phyloP scores from a whole-genome alignment of 345 rosid species.

The Moringa oleifera region DNA sequence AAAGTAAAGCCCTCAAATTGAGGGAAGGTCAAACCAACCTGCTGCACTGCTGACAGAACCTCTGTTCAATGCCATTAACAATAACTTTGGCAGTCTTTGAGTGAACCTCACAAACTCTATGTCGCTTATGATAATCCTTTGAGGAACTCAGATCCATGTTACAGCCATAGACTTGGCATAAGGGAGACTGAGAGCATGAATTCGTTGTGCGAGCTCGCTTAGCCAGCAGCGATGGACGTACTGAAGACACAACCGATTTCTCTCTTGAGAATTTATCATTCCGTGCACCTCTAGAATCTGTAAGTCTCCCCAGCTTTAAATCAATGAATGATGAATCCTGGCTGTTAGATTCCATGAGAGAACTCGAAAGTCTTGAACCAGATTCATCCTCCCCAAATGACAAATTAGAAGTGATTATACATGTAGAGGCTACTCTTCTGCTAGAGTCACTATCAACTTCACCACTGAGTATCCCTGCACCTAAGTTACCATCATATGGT shows the following conservation, averaged over 20 bases:
- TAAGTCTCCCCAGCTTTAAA: constrained; percentile 62
- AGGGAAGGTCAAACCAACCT: constrained; percentile 32
- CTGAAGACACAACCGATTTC: constrained; percentile 16
- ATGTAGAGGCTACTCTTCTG: constrained; percentile 19
- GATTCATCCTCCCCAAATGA: constrained; percentile 32
- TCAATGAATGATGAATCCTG: constrained; percentile 52
- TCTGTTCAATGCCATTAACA: constrained; percentile 63
- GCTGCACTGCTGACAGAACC: constrained; percentile 95
- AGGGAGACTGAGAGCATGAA: constrained; percentile 26
- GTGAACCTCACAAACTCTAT: constrained; percentile 78
- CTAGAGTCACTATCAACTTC: constrained; percentile 28
- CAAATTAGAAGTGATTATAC: constrained; percentile 31
- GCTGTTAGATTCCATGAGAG: constrained; percentile 29
- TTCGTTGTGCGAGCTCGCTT: constrained; percentile 32
- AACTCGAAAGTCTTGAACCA: constrained; percentile 36
- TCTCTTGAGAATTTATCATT: constrained; percentile 17
- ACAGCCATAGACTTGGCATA: constrained; percentile 74
- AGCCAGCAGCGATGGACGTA: constrained; percentile 18
- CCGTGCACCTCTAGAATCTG: constrained; percentile 30
- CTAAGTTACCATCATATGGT: constrained; percentile 23
- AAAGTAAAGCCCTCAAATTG: not conserved
- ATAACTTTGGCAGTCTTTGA: constrained; percentile 62
- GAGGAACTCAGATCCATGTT: constrained; percentile 66
- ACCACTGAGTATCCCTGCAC: constrained; percentile 9
- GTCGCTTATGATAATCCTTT: constrained; percentile 76